Evolutionary conservation across 176 grass and related monocot genomes (phyloP), one percentile per base, ranked within the genome.

Genomic region (Saccharum spontaneum): DNA sequence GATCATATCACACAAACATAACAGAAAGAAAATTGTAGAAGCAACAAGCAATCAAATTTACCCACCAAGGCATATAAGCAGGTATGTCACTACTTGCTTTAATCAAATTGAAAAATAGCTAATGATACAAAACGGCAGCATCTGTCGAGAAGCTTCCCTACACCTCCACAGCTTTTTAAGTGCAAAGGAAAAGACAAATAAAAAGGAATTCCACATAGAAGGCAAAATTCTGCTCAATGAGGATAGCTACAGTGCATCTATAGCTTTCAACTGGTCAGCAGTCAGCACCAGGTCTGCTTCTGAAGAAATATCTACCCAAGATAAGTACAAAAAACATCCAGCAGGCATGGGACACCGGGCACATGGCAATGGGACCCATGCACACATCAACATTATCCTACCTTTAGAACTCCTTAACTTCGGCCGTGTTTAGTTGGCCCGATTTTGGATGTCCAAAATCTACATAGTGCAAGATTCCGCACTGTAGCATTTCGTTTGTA

Each of bases 261-360:
- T 59, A 16, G 36, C 48, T 78, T 85, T 85, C 75, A 33, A 85
- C 10, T 34, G 74, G 59, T 26, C 4, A 62, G n/a, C 59, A 62
- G 57, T 69, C 63, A 78, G 82, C 48, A 31, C 46, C 23, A 78
- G 11, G 74, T 78, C 36, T 23, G 31, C 4, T 45, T 61, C 6
- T 6, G 36, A 70, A 85, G 59, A 78, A 85, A 85, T 78, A 85
- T 67, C 70, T 80, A 52, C 17, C 24, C 22, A 69, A 46, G 57
- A 81, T 67, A 75, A 44, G 78, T 75, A 87, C 78, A 85, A 69
- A 85, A 69, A 69, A 57, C 13, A 30, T 52, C 64, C 57, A 64
- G 62, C 61, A 43, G 23, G 12, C n/a, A 38, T 43, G 46, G 61
- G 63, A 38, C 62, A 67, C 24, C 14, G 67, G 73, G 17, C 64